A percentile compares a stretch with the other conserved stretches of the same genome.
Evolutionary conservation across 192 early-diverging fungal genomes (phyloP).

Genomic region (Backusella westeae): DNA sequence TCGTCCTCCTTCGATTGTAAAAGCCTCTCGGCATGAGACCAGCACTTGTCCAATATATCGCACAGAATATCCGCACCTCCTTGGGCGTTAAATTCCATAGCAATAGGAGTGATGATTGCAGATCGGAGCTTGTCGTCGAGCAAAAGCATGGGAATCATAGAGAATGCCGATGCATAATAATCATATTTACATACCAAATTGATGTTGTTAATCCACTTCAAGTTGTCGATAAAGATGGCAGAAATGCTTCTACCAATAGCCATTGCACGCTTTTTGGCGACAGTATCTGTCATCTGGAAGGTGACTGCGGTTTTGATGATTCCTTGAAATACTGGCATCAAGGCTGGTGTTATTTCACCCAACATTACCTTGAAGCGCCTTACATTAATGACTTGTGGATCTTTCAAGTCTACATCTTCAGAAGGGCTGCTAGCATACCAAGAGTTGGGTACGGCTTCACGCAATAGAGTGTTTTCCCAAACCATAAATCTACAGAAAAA

Average conservation of each 20-base stretch:
- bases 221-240: slow-evolving; percentile 45
- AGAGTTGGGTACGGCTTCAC: slow-evolving; percentile 51
- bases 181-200: slow-evolving; percentile 37
- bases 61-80: slow-evolving; percentile 54
- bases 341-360: slow-evolving; percentile 58
- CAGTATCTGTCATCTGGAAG: slow-evolving; percentile 22
- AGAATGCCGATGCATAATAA: slow-evolving; percentile 58
- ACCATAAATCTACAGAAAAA: slow-evolving; percentile 36
- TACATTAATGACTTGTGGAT: slow-evolving; percentile 63
- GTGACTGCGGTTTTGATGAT: slow-evolving; percentile 57
- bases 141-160: slow-evolving; percentile 53
- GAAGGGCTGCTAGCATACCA: slow-evolving; percentile 57
- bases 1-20: slow-evolving; percentile 12
- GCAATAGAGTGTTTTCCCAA: slow-evolving; percentile 63
- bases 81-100: slow-evolving; percentile 55
- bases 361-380: slow-evolving; percentile 63
- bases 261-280: slow-evolving; percentile 47
- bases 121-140: slow-evolving; percentile 57
- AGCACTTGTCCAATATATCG: slow-evolving; percentile 36
- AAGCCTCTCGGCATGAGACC: slow-evolving; percentile 37
- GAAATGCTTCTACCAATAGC: slow-evolving; percentile 38
- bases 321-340: slow-evolving; percentile 62
- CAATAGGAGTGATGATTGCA: slow-evolving; percentile 57
- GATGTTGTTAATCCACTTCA: slow-evolving; percentile 31
- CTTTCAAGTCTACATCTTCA: slow-evolving; percentile 30